Base-by-base conservation (phyloP, 345 rosid genomes). In the Citrus maxima region DNA sequence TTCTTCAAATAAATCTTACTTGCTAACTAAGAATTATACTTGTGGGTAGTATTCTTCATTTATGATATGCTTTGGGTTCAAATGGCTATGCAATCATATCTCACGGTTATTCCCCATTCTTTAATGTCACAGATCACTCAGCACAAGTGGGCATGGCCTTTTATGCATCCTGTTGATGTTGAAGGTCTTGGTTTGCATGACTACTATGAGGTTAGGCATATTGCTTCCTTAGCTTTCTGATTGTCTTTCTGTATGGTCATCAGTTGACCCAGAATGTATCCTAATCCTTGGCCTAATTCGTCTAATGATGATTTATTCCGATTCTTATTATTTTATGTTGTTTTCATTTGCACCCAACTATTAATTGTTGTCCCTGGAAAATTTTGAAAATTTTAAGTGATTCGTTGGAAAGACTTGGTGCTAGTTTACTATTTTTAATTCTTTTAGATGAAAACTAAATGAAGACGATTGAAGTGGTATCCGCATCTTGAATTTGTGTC, bases 131-230 rank as follows among this genome's bases (percentile, higher is more conserved):
- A 93, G 97, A 79, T 93, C 77, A 86, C 91, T 59, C 89, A 84
- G 85, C 95, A 88, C 84, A 88, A 85, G 81, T 91, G 93, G 97
- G 97, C 93, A 37, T 82, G 82, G 88, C 97, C 95, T 63, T 93
- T 93, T 71, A 66, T 84, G 92, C 77, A 90, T 74, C 97, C 97
- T 54, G 97, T 93, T 49, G 97, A 93, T 82, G 95, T 91, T 70
- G 65, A 84, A 81, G 90, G 95, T 71, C 95, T 91, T 77, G 88
- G 88, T 73, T 88, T 93, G 84, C 80, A 89, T 80, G 97, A 93
- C 83, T 93, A 93, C 85, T 79, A 86, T 62, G 84, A 93, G 95
- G 95, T 90, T 51, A 72, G 22, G 37, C 65, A 19, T 42, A n/a
- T 37, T 71, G 54, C 38, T 80, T 35, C 22, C 68, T 27, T 10